phyloP scores from a whole-genome alignment of 2,329 filamentous ascomycete species.

The Fulvia fulva region DNA sequence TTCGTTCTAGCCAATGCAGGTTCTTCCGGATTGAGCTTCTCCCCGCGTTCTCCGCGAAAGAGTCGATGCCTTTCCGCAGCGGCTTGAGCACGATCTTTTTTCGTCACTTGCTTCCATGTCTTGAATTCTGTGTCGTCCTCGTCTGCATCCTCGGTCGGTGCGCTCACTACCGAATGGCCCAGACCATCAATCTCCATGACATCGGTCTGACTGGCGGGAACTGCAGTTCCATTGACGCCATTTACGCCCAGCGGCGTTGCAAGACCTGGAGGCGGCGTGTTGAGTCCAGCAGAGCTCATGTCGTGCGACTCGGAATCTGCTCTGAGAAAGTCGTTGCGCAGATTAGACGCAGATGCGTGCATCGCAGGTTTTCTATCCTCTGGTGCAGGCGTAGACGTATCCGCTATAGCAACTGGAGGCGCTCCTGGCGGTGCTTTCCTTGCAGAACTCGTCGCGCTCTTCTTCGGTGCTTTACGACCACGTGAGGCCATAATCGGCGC shows the following conservation, averaged over 20 bases:
- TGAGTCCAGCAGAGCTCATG: constrained; percentile 76
- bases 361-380: constrained; percentile 65
- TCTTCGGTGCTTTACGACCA: constrained; percentile 80
- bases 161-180: constrained; percentile 61
- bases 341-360: constrained; percentile 45
- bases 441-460: constrained; percentile 57
- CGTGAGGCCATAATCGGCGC: constrained; percentile 92
- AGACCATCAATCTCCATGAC: constrained; percentile 79
- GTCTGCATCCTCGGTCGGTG: constrained; percentile 69
- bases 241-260: constrained; percentile 67
- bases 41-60: constrained; percentile 70
- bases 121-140: constrained; percentile 90
- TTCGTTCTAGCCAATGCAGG: constrained; percentile 81
- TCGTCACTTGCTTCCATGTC: constrained; percentile 98
- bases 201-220: constrained; percentile 68
- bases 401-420: constrained; percentile 63
- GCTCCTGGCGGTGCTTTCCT: constrained; percentile 19
- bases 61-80: constrained; percentile 82
- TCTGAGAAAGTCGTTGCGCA: constrained; percentile 52
- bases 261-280: constrained; percentile 74
- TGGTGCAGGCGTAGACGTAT: constrained; percentile 60
- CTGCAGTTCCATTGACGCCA: constrained; percentile 57
- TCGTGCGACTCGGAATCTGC: constrained; percentile 73
- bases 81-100: constrained; percentile 84
- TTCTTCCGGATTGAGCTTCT: constrained; percentile 81